Conservation (phyloP, 331 rosid species). For the Dryas integrifolia region DNA sequence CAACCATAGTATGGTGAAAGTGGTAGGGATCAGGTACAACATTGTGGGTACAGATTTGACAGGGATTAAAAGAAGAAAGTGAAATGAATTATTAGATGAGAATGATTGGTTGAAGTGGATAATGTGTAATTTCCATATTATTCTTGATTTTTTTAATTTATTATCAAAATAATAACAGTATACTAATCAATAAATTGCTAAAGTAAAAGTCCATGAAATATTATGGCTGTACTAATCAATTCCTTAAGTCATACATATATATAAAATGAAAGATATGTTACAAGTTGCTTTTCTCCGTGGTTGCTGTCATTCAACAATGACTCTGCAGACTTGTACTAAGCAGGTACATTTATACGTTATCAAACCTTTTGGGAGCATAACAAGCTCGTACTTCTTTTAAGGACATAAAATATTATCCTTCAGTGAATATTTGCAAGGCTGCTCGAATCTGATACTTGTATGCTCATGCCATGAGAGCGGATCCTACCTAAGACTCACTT, state of each 20-base stretch:
- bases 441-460: neutral
- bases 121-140: too few relatives aligned
- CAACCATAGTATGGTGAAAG: too few relatives aligned
- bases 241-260: neutral
- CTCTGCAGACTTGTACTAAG: neutral
- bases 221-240: neutral
- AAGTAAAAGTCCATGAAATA: too few relatives aligned
- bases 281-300: neutral
- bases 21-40: too few relatives aligned
- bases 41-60: too few relatives aligned
- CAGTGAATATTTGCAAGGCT: neutral
- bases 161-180: too few relatives aligned
- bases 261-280: neutral
- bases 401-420: neutral
- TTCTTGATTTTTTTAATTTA: too few relatives aligned
- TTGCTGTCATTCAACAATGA: neutral
- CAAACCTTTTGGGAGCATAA: neutral
- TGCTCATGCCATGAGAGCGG: neutral
- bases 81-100: too few relatives aligned
- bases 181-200: too few relatives aligned
- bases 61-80: too few relatives aligned
- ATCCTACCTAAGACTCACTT: slow-evolving; percentile 45
- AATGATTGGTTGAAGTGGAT: too few relatives aligned
- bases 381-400: neutral
- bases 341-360: neutral